Percentiles rank a stretch among this genome's conserved stretches.
These are phyloP conservation scores for Aspergillus floridensis DNA, from an alignment of 2,329 filamentous ascomycete species.

Conservation along the genomic window DNA sequence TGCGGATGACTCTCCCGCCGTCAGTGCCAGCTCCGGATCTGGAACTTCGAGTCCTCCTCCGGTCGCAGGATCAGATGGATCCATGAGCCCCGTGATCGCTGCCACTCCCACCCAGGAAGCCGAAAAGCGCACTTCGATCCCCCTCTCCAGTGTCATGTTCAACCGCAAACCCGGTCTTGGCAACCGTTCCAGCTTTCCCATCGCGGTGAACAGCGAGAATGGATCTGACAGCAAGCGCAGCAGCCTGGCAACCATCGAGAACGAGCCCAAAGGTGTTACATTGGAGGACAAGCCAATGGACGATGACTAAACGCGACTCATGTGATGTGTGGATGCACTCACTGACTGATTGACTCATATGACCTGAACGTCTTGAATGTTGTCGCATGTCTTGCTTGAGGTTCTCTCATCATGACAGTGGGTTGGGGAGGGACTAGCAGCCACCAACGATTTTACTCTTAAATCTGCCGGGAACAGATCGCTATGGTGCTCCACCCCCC, in stretches of 20 bases:
- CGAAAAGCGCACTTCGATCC: conserved; percentile 65
- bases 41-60: conserved; percentile 30
- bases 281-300: conserved; percentile 77
- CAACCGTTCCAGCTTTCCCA: conserved; percentile 36
- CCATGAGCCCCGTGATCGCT: conserved; percentile 32
- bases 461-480: neutral
- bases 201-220: conserved; percentile 21
- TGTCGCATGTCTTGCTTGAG: neutral
- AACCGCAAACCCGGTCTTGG: conserved; percentile 49
- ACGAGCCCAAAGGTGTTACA: conserved; percentile 56
- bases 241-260: conserved; percentile 32
- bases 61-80: conserved; percentile 31
- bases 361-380: conserved; percentile 1
- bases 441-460: neutral
- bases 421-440: neutral
- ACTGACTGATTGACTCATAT: neutral
- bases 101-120: conserved; percentile 35
- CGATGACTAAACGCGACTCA: conserved; percentile 41
- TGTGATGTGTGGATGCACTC: neutral
- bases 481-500: no score
- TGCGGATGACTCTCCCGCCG: conserved; percentile 30
- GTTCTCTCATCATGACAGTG: neutral
- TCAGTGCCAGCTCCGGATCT: conserved; percentile 26
- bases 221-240: conserved; percentile 34
- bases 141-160: conserved; percentile 53